Evolutionary conservation across 768 basidiomycete genomes (phyloP), one percentile per base, ranked within the genome.

Genomic region (Tubosaeta brunneosetosa): DNA sequence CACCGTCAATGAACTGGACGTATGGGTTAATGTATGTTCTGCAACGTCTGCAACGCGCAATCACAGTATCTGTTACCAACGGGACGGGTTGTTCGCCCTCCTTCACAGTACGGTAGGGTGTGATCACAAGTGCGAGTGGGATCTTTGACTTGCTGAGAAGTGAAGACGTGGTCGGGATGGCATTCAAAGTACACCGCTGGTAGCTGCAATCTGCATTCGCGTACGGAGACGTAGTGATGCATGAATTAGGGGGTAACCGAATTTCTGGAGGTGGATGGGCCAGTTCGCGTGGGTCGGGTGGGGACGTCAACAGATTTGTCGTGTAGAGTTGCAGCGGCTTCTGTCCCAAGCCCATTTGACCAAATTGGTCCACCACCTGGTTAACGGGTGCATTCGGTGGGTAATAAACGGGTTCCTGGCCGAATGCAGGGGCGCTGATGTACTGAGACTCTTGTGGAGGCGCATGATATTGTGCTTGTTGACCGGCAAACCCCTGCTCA

Each of bases 1-100:
- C 97, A 50, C 94, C 94, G 63, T 99, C 97, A 63, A 98, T 91
- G 70, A 98, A 98, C 64, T 93, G 91, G 19, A 97, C 94, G 64
- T 89, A 98, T 4, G 95, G 94, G 66, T 97, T 95, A 71, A 98
- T 97, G 73, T 97, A 97, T 33, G 93, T 88, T 65, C 95, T 83
- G 77, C 95, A 97, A 17, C 95, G 82, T 56, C 95, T 81, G 74
- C 95, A 97, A 41, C 95, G 87, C 40, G 95, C 94, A 62, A 97
- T 97, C 41, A 97, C 88, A 0, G 90, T 92, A 66, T 98, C 95
- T 0, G 88, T 83, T 9, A 97, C 83, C 37, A 97, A 77, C n/a
- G 93, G 91, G 19, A 97, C 91, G 1, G 82, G 79, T 38, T 85
- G 83, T 52, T 93, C 87, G 41, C 87, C 94, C 64, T 83, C 86